A percentile compares a stretch with the other conserved stretches of the same genome.
phyloP scores from a whole-genome alignment of 257 asterid species.

The Solanum dulcamara region DNA sequence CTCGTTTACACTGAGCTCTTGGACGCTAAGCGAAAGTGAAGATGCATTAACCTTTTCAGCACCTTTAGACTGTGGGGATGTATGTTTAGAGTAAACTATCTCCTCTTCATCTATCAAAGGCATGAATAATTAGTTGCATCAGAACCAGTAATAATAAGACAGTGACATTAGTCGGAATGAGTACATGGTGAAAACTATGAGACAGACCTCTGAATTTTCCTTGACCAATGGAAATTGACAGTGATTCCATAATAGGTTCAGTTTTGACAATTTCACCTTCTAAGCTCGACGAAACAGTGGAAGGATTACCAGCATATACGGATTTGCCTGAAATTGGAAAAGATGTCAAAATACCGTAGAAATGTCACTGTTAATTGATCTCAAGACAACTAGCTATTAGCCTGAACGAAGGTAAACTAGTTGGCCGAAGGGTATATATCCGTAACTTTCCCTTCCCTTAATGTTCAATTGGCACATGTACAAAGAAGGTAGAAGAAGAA shows the following conservation, averaged over 20 bases:
- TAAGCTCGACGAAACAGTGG: background rate
- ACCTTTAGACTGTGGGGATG: background rate
- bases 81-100: background rate
- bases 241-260: conserved; percentile 3
- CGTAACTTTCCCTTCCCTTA: background rate
- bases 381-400: background rate
- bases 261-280: background rate
- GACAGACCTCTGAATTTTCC: background rate
- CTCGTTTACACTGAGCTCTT: background rate
- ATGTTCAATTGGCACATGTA: background rate
- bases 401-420: background rate
- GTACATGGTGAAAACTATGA: background rate
- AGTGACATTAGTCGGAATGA: background rate
- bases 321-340: conserved; percentile 13
- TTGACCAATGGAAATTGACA: conserved; percentile 1
- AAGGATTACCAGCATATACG: background rate
- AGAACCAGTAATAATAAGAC: background rate
- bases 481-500: background rate
- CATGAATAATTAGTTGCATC: background rate
- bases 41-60: background rate
- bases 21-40: background rate
- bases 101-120: background rate
- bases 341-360: background rate
- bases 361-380: no score
- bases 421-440: background rate